These are phyloP conservation scores for Rhynchosporium graminicola DNA, from an alignment of 2,329 filamentous ascomycete species.

Conservation along the genomic window DNA sequence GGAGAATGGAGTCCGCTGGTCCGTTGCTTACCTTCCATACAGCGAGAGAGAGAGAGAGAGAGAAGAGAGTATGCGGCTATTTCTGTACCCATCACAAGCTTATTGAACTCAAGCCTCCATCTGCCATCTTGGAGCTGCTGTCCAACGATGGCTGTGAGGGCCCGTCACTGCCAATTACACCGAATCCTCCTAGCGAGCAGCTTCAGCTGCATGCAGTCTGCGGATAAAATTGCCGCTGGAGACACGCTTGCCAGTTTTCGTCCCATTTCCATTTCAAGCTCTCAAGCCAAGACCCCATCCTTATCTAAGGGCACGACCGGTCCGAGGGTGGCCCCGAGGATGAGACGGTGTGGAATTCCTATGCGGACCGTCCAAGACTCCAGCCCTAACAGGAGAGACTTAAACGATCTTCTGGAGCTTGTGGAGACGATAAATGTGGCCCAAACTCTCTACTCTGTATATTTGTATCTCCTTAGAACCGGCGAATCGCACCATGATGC, in stretches of 20 bases:
- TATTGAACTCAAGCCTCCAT: not conserved
- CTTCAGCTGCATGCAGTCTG: not conserved
- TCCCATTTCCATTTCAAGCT: not conserved
- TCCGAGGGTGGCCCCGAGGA: not conserved
- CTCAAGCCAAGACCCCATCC: not conserved
- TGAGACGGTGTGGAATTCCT: slow-evolving; percentile 1
- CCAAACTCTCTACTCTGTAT: slow-evolving; percentile 3
- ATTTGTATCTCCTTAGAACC: slow-evolving; percentile 3
- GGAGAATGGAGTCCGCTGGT: slow-evolving; percentile 8
- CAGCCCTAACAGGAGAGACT: slow-evolving; percentile 8
- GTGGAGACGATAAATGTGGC: slow-evolving; percentile 7
- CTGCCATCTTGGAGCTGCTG: slow-evolving; percentile 1
- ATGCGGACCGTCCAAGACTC: slow-evolving; percentile 5
- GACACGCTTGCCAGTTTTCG: not conserved
- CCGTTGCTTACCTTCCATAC: not conserved
- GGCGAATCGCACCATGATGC: slow-evolving; percentile 5
- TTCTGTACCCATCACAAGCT: not conserved
- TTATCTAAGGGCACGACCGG: slow-evolving; percentile 8
- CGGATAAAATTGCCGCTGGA: not conserved
- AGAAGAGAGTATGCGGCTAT: not conserved
- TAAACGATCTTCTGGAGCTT: slow-evolving; percentile 3
- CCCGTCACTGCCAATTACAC: not conserved
- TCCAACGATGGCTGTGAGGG: not conserved
- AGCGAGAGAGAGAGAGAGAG: too few species aligned
- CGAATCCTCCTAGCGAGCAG: not conserved